These are phyloP conservation scores for Manihot esculenta DNA, from an alignment of 441 rosid species.

Conservation along the genomic window DNA sequence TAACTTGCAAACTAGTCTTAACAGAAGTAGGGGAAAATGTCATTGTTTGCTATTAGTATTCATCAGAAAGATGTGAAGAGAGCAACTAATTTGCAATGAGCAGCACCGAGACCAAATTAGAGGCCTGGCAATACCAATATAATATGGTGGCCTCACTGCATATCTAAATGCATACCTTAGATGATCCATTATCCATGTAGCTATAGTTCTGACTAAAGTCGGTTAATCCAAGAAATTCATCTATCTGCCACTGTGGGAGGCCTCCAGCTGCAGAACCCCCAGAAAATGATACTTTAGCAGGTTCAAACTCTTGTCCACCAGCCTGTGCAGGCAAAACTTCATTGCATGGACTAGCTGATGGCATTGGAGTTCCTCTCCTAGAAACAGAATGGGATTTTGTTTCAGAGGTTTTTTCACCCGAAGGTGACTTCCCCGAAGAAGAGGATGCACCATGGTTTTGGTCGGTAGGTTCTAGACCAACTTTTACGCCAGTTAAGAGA, in stretches of 20 bases:
- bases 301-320: conserved; percentile 31
- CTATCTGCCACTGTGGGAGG: conserved; percentile 74
- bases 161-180: conserved; percentile 51
- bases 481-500: conserved; percentile 90
- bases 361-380: conserved; percentile 33
- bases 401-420: conserved; percentile 43
- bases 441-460: conserved; percentile 50
- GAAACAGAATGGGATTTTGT: conserved; percentile 35
- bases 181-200: conserved; percentile 66
- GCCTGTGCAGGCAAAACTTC: conserved; percentile 31
- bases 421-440: conserved; percentile 43
- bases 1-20: background rate
- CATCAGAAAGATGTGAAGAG: background rate
- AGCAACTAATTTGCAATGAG: background rate
- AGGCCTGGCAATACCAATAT: background rate
- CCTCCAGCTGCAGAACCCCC: conserved; percentile 65
- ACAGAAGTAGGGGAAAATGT: background rate
- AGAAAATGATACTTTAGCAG: conserved; percentile 41
- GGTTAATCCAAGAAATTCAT: conserved; percentile 61
- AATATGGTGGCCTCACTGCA: background rate
- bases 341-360: conserved; percentile 26
- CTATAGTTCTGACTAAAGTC: conserved; percentile 60
- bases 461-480: conserved; percentile 67
- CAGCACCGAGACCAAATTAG: background rate
- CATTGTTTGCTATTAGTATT: background rate